A percentile compares a stretch with the other conserved stretches of the same genome.
These are phyloP conservation scores for Xylaria sp. DNA, from an alignment of 495 filamentous ascomycete species.

Conservation along the genomic window DNA sequence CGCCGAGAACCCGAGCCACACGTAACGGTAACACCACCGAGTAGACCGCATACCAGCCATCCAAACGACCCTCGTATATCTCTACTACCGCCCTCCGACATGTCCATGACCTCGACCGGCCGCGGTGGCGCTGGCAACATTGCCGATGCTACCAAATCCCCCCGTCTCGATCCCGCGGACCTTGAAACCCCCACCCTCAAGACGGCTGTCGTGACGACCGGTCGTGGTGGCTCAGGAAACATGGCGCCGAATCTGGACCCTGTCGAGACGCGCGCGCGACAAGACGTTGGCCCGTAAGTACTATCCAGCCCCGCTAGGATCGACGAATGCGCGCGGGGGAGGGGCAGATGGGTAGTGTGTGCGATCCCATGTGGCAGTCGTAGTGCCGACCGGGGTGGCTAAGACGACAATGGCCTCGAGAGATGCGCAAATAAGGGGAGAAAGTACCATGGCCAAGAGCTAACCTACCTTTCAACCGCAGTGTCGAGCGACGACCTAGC, in stretches of 20 bases:
- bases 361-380: background rate
- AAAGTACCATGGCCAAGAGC: background rate
- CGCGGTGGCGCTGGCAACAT: slow-evolving; percentile 78
- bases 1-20: background rate
- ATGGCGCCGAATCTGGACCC: slow-evolving; percentile 74
- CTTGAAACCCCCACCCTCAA: slow-evolving; percentile 86
- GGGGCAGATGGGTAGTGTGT: background rate
- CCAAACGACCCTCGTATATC: background rate
- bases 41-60: background rate
- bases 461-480: slow-evolving; percentile 29
- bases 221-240: slow-evolving; percentile 69
- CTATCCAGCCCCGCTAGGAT: background rate
- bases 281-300: slow-evolving; percentile 75
- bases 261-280: slow-evolving; percentile 72
- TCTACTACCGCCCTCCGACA: background rate
- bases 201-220: slow-evolving; percentile 81
- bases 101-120: slow-evolving; percentile 51
- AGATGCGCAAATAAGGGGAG: background rate
- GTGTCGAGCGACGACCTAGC: slow-evolving; percentile 49
- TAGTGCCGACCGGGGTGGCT: background rate
- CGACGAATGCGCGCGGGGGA: background rate
- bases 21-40: background rate
- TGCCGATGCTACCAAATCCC: slow-evolving; percentile 59
- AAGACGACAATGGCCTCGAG: too few species aligned
- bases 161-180: slow-evolving; percentile 60